Evolutionary conservation across 768 basidiomycete genomes (phyloP).

Genomic region (Mycena polygramma): DNA sequence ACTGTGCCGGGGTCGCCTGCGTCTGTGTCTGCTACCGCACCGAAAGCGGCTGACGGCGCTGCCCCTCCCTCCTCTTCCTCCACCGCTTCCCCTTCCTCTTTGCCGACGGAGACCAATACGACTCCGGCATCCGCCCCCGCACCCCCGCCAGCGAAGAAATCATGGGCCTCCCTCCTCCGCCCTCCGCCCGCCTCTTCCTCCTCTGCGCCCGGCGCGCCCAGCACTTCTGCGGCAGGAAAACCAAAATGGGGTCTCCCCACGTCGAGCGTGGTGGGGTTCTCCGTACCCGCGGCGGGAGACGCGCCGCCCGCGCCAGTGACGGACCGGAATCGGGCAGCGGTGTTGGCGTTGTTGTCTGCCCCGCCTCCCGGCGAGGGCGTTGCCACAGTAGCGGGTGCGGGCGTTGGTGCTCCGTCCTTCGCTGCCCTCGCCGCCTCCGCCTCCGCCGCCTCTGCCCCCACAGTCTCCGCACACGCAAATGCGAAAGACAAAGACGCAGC

Average conservation of each 20-base stretch:
- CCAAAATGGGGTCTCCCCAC: constrained; percentile 68
- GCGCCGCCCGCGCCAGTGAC: constrained; percentile 32
- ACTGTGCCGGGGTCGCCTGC: constrained; percentile 68
- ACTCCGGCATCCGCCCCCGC: constrained; percentile 35
- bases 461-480: neutral
- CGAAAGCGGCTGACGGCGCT: neutral
- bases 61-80: no score
- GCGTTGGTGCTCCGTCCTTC: neutral
- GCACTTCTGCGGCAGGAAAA: neutral
- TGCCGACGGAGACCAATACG: neutral
- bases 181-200: constrained; percentile 49
- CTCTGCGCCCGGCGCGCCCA: constrained; percentile 34
- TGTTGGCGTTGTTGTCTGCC: constrained; percentile 62
- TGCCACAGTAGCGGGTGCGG: neutral
- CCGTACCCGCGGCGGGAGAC: constrained; percentile 62
- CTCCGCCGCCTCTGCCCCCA: constrained; percentile 25
- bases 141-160: constrained; percentile 63
- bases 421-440: constrained; percentile 22
- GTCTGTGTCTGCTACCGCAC: neutral
- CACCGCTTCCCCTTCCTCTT: constrained; percentile 10
- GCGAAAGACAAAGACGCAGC: constrained; percentile 26
- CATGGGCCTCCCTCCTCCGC: constrained; percentile 82
- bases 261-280: constrained; percentile 81
- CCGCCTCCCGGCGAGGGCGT: constrained; percentile 25
- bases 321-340: constrained; percentile 59